Base-by-base conservation (phyloP, 2,329 filamentous ascomycete genomes). In the Colletotrichum camelliae region DNA sequence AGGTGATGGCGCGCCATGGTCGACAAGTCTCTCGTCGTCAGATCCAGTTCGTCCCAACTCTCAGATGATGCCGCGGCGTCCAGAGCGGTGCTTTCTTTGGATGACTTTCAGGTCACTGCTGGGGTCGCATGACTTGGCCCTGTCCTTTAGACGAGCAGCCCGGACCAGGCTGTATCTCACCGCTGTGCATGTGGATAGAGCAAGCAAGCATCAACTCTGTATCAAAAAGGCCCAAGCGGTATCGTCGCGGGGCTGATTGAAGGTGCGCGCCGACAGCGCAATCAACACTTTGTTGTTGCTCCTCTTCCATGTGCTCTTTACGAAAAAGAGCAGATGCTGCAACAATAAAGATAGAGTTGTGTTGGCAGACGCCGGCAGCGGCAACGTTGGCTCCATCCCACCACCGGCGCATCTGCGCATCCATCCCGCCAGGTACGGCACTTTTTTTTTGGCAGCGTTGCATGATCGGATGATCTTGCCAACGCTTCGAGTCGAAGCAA, bases 21-120 rank as follows among this genome's bases (percentile, higher is more conserved):
- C 29, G 24, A 33, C 52, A 29, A 71, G 52, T 65, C 66, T 72
- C 69, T 48, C 35, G 16, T 62, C 33, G 39, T 62, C 69, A 55
- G 66, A 70, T 76, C 58, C 21, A 66, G 76, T 76, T 76, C 76
- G 62, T 76, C 76, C 69, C 69, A 74, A 72, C 69, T 74, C 27
- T 64, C 39, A 43, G 52, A 35, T 55, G 67, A 75, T 62, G 65
- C 37, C 65, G 64, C 68, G 48, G 67, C 48, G 48, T 27, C 31
- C 58, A 52, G 39, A 58, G 48, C 13, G 21, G 43, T 33, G 39
- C 37, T 4, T 43, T 67, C 27, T 31, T 61, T 67, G 67, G 33
- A 31, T 55, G 58, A 48, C 21, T 35, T 29, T 29, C 27, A 52
- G 37, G 16, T 5, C 58, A 21, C 37, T n/a, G n/a, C 61, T 35